These are phyloP conservation scores for Mesembryanthemum crystallinum DNA, from an alignment of 148 eudicot genomes.

Conservation along the genomic window DNA sequence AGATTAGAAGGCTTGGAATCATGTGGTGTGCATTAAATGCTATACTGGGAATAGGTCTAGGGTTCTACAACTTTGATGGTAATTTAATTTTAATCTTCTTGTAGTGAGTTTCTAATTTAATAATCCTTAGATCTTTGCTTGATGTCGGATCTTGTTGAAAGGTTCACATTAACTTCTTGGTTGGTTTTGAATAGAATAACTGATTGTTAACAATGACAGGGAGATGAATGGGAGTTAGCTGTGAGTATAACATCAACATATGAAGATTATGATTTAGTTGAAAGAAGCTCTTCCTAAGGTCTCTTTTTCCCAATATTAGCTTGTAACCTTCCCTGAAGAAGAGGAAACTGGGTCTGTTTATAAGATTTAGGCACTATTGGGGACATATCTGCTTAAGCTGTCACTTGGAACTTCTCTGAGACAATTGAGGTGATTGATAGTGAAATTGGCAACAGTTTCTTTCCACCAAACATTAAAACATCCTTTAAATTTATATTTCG, in stretches of 20 bases:
- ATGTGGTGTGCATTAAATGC: conserved; percentile 86
- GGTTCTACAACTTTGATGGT: conserved; percentile 40
- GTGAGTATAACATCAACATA: not conserved
- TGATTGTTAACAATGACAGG: not conserved
- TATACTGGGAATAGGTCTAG: conserved; percentile 47
- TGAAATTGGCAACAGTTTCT: no score
- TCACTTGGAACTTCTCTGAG: not conserved
- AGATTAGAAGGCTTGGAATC: conserved; percentile 77
- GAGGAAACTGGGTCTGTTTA: not conserved
- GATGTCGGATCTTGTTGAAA: conserved; percentile 44
- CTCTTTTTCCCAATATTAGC: not conserved
- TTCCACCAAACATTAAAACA: no score
- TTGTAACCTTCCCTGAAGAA: not conserved
- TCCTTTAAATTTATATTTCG: not conserved
- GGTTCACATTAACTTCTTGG: conserved; percentile 32
- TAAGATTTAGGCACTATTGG: not conserved
- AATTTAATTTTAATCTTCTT: conserved; percentile 21
- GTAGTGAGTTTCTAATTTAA: conserved; percentile 29
- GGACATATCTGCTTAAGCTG: no score
- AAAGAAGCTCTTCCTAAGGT: not conserved
- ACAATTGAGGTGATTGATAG: not conserved
- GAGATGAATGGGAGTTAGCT: not conserved
- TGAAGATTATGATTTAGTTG: not conserved
- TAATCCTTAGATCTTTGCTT: conserved; percentile 38
- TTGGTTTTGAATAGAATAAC: conserved; percentile 10